Evolutionary conservation across 345 rosid genomes (phyloP).

Genomic region (Stellera chamaejasme): DNA sequence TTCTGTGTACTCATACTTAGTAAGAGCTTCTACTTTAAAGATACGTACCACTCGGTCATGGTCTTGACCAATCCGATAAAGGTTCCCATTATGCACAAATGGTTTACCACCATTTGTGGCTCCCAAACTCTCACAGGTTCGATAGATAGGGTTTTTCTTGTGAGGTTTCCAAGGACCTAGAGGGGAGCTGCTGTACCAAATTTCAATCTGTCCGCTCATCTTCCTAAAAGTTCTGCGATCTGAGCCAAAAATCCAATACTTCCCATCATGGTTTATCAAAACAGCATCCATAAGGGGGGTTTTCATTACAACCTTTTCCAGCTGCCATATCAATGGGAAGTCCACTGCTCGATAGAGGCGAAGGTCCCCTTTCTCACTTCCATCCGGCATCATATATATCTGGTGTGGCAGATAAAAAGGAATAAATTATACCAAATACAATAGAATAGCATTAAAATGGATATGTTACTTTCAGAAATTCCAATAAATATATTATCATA

Average conservation of each 20-base stretch:
- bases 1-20: slow-evolving; percentile 57
- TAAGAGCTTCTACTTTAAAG: slow-evolving; percentile 54
- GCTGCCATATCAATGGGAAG: slow-evolving; percentile 69
- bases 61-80: slow-evolving; percentile 86
- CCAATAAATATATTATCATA: not conserved
- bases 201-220: slow-evolving; percentile 71
- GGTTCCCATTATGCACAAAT: slow-evolving; percentile 45
- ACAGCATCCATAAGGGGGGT: slow-evolving; percentile 61
- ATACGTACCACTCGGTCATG: slow-evolving; percentile 50
- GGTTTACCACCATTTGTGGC: slow-evolving; percentile 88
- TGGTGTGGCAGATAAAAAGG: slow-evolving; percentile 16
- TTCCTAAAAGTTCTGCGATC: slow-evolving; percentile 59
- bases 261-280: slow-evolving; percentile 42
- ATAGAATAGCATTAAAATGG: too few species aligned
- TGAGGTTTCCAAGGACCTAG: slow-evolving; percentile 87
- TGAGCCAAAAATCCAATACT: slow-evolving; percentile 74
- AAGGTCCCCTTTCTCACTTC: slow-evolving; percentile 53
- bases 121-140: slow-evolving; percentile 39
- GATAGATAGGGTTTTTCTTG: slow-evolving; percentile 69
- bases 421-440: not conserved
- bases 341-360: slow-evolving; percentile 61
- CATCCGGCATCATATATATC: slow-evolving; percentile 93
- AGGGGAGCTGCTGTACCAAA: slow-evolving; percentile 73
- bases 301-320: slow-evolving; percentile 50
- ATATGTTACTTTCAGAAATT: too few species aligned